Evolutionary conservation across 2,329 filamentous ascomycete genomes (phyloP).

Genomic region (Bipolaris victoriae): DNA sequence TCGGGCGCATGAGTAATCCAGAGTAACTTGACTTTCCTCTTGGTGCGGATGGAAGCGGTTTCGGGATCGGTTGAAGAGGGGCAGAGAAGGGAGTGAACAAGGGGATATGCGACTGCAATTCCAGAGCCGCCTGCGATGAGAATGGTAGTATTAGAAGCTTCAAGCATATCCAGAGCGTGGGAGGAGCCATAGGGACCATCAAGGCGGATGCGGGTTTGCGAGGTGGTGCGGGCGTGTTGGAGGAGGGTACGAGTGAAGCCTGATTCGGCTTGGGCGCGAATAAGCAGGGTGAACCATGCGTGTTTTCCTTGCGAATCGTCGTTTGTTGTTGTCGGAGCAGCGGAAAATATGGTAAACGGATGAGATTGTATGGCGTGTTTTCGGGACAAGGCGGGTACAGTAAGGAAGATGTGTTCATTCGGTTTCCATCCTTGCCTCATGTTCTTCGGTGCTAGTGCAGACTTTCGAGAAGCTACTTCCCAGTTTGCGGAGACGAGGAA

Average conservation of each 20-base stretch:
- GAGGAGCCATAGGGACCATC: slow-evolving; percentile 70
- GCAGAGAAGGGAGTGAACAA: slow-evolving; percentile 60
- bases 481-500: slow-evolving; percentile 57
- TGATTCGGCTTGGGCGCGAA: slow-evolving; percentile 59
- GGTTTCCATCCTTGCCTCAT: slow-evolving; percentile 63
- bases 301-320: slow-evolving; percentile 42
- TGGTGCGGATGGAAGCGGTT: slow-evolving; percentile 23
- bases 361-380: slow-evolving; percentile 65
- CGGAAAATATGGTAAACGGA: slow-evolving; percentile 70
- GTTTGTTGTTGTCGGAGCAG: slow-evolving; percentile 58
- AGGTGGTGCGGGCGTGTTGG: slow-evolving; percentile 55
- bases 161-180: slow-evolving; percentile 61
- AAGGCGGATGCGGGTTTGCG: slow-evolving; percentile 58
- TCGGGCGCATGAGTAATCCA: slow-evolving; percentile 64
- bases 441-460: slow-evolving; percentile 34
- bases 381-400: slow-evolving; percentile 61
- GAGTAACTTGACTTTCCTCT: slow-evolving; percentile 57
- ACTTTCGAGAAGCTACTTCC: slow-evolving; percentile 34
- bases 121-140: slow-evolving; percentile 69
- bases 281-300: slow-evolving; percentile 63
- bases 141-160: slow-evolving; percentile 57
- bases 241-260: slow-evolving; percentile 67
- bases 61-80: slow-evolving; percentile 26
- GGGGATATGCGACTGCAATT: slow-evolving; percentile 68
- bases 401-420: slow-evolving; percentile 69